phyloP scores from a whole-genome alignment of 2,329 filamentous ascomycete species.

The Coniella lustricola region DNA sequence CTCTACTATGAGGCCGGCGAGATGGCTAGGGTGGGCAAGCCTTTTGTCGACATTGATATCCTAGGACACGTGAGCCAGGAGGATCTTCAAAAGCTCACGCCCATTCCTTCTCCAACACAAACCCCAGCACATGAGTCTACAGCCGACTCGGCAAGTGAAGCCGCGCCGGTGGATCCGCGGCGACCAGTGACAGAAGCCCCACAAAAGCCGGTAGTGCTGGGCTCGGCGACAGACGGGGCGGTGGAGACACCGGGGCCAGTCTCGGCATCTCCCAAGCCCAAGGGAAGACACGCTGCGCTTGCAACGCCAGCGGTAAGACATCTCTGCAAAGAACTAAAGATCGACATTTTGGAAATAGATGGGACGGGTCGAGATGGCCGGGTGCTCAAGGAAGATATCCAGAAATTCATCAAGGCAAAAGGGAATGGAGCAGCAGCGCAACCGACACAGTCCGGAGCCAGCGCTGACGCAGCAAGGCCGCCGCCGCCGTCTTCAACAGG shows the following conservation, averaged over 20 bases:
- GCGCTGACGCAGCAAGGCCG: neutral
- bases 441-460: conserved; percentile 2
- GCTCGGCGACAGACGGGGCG: conserved; percentile 9
- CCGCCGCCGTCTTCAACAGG: conserved; percentile 27
- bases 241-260: conserved; percentile 2
- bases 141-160: conserved; percentile 7
- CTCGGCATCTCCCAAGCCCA: conserved; percentile 25
- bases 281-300: conserved; percentile 63
- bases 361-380: conserved; percentile 88
- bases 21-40: conserved; percentile 91
- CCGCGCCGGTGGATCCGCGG: conserved; percentile 23
- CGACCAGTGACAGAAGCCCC: conserved; percentile 17
- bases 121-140: conserved; percentile 9
- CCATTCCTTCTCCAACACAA: conserved; percentile 19
- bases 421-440: conserved; percentile 28
- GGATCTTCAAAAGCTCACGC: conserved; percentile 39
- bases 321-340: conserved; percentile 68
- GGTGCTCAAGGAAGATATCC: conserved; percentile 87
- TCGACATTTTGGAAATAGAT: conserved; percentile 70
- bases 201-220: conserved; percentile 13
- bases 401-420: conserved; percentile 56
- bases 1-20: conserved; percentile 93
- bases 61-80: conserved; percentile 65
- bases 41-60: conserved; percentile 91
- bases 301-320: conserved; percentile 92